Conservation (phyloP, 129 eudicot genomes). For the Glebionis coronaria region DNA sequence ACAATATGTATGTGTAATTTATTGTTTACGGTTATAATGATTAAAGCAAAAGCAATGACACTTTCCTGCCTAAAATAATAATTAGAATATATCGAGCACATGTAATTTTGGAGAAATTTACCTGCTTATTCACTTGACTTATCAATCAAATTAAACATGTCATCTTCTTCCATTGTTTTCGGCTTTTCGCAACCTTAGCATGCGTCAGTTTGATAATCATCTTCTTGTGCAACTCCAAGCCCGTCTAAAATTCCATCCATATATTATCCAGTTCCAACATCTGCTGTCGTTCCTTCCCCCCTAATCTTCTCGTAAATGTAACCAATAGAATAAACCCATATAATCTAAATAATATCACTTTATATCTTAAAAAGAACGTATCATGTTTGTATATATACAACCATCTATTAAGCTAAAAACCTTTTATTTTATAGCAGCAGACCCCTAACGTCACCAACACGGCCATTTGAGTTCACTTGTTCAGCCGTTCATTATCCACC, state of each 20-base stretch:
- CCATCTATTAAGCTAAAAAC: too few species aligned
- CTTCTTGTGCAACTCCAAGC: conserved; percentile 84
- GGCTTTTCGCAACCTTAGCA: conserved; percentile 73
- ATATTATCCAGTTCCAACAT: conserved; percentile 86
- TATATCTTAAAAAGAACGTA: too few species aligned
- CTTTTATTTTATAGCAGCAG: too few species aligned
- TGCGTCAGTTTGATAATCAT: conserved; percentile 75
- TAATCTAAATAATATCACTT: too few species aligned
- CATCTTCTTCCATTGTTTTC: conserved; percentile 54
- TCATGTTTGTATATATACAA: too few species aligned
- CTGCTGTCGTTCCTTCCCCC: conserved; percentile 72
- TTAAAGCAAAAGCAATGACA: neutral
- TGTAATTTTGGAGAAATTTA: neutral
- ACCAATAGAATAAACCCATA: too few species aligned
- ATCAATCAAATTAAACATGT: conserved; percentile 44
- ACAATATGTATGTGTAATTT: too few species aligned
- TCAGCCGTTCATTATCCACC: too few species aligned
- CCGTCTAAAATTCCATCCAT: conserved; percentile 78
- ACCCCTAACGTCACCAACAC: too few species aligned
- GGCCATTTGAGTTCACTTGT: too few species aligned
- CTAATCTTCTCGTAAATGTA: conserved; percentile 86
- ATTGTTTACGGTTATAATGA: neutral
- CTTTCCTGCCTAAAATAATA: neutral
- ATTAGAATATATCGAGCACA: neutral
- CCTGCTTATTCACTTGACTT: conserved; percentile 50